These are phyloP conservation scores for Malassezia pachydermatis DNA, from an alignment of 1,284 basidiomycete genomes.

Conservation along the genomic window DNA sequence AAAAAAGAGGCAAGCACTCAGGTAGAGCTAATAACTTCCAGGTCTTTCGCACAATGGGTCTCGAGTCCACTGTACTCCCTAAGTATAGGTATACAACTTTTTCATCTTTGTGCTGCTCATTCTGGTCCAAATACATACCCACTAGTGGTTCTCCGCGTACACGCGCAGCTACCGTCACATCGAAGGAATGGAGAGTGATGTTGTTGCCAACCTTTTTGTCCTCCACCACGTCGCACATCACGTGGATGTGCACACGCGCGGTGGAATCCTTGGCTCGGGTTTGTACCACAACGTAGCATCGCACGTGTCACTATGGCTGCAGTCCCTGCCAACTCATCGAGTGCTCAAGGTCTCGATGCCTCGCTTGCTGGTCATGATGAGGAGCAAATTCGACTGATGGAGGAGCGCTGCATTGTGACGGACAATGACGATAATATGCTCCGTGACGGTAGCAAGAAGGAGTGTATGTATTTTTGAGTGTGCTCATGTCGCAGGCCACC, in stretches of 20 bases:
- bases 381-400: slow-evolving; percentile 68
- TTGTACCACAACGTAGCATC: too few species aligned
- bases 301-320: too few species aligned
- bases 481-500: slow-evolving; percentile 61
- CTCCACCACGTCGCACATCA: too few species aligned
- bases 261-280: too few species aligned
- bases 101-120: slow-evolving; percentile 6
- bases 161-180: too few species aligned
- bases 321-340: not conserved
- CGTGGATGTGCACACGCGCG: too few species aligned
- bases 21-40: slow-evolving; percentile 48
- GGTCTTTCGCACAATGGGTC: slow-evolving; percentile 11
- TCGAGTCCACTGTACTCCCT: slow-evolving; percentile 15
- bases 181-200: too few species aligned
- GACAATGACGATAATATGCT: slow-evolving; percentile 69
- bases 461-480: slow-evolving; percentile 61
- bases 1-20: slow-evolving; percentile 20
- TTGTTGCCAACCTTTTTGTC: too few species aligned
- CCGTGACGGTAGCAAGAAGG: slow-evolving; percentile 67
- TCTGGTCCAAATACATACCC: not conserved
- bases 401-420: slow-evolving; percentile 90
- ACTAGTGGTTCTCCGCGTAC: not conserved
- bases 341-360: slow-evolving; percentile 11
- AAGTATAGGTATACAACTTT: not conserved
- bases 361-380: slow-evolving; percentile 46